These are phyloP conservation scores for Berberis thunbergii DNA, from an alignment of 164 flowering plant species.

Conservation along the genomic window DNA sequence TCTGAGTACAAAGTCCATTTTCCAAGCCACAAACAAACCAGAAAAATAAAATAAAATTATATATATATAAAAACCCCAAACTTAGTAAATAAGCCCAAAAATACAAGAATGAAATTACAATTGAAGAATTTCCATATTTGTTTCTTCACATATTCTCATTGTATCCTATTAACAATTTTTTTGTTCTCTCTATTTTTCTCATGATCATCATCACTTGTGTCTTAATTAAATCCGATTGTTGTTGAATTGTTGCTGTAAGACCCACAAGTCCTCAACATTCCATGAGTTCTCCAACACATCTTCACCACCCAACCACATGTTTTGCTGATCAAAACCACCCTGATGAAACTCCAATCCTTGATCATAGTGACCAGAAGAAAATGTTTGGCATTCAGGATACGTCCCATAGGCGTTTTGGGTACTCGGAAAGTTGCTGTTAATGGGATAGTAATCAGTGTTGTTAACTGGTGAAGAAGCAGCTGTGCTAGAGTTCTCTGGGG, in stretches of 20 bases:
- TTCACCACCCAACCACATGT: constrained; percentile 28
- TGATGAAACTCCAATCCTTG: constrained; percentile 10
- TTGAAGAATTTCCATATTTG: constrained; percentile 13
- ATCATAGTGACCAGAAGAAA: constrained; percentile 13
- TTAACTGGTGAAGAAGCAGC: constrained; percentile 17
- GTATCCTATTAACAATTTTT: constrained; percentile 9
- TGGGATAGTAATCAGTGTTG: constrained; percentile 10
- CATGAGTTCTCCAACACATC: constrained; percentile 40
- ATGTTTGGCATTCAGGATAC: constrained; percentile 9
- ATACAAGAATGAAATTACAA: constrained; percentile 1
- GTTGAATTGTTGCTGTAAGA: constrained; percentile 44
- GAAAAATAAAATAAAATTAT: constrained; percentile 3
- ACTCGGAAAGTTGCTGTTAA: not conserved
- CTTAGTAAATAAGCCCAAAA: not conserved
- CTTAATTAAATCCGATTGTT: not conserved
- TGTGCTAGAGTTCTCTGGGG: constrained; percentile 16
- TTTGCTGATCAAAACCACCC: constrained; percentile 6
- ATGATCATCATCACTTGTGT: too few relatives aligned
- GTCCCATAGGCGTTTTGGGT: constrained; percentile 10
- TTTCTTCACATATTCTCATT: constrained; percentile 13
- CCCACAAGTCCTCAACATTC: constrained; percentile 55
- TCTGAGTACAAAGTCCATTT: too few relatives aligned
- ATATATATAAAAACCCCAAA: too few relatives aligned
- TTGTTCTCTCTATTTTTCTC: too few relatives aligned
- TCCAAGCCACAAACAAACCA: not conserved